Evolutionary conservation across 2,329 filamentous ascomycete species (phyloP).

Genomic region (Harringtonia lauricola): DNA sequence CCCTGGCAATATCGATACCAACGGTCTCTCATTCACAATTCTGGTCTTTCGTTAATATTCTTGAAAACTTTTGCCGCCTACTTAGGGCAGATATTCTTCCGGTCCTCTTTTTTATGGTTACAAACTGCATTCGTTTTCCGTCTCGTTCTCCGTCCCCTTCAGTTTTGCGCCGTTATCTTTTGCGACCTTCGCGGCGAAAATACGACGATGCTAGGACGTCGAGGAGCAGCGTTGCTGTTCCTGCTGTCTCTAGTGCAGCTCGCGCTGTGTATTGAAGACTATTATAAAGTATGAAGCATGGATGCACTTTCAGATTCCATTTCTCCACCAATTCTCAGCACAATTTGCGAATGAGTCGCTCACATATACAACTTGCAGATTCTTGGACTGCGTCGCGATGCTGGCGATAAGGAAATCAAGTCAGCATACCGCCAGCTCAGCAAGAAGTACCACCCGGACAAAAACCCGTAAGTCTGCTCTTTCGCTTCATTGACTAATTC

Average conservation of each 20-base stretch:
- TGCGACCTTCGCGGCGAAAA: neutral
- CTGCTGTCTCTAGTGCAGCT: constrained; percentile 43
- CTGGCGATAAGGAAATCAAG: constrained; percentile 82
- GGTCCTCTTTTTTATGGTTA: too few relatives aligned
- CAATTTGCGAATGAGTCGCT: neutral
- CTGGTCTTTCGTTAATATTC: neutral
- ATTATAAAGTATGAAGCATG: constrained; percentile 52
- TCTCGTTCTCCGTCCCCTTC: too few relatives aligned
- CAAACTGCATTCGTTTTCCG: too few relatives aligned
- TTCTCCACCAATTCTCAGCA: constrained; percentile 5
- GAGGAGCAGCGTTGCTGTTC: constrained; percentile 25
- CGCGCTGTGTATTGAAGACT: constrained; percentile 55
- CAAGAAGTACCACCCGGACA: constrained; percentile 96
- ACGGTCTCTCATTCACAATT: neutral
- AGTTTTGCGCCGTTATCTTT: neutral
- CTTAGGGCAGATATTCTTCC: too few relatives aligned
- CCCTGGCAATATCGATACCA: too few relatives aligned
- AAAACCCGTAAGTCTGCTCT: constrained; percentile 67
- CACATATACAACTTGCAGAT: constrained; percentile 36
- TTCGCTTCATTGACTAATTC: neutral
- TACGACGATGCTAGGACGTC: constrained; percentile 3
- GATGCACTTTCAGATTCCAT: neutral
- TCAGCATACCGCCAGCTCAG: constrained; percentile 82
- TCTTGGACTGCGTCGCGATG: constrained; percentile 67
- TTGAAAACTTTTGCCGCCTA: too few relatives aligned